phyloP scores from a whole-genome alignment of 768 basidiomycete species.

The Chalciporus chontae region DNA sequence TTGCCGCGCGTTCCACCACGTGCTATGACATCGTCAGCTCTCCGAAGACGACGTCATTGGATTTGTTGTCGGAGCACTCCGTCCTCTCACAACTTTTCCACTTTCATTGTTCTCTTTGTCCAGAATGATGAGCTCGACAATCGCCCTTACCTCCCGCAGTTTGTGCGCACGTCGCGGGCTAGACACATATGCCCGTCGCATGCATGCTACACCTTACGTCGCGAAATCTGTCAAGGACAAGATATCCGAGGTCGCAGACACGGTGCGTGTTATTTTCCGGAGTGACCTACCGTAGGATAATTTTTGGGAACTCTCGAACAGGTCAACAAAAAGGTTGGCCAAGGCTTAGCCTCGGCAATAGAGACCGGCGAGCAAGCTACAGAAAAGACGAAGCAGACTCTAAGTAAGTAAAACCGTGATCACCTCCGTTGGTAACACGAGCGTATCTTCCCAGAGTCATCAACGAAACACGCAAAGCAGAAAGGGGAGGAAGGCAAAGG shows the following conservation, averaged over 20 bases:
- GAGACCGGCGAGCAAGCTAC: slow-evolving; percentile 40
- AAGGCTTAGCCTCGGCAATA: slow-evolving; percentile 38
- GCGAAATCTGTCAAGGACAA: slow-evolving; percentile 38
- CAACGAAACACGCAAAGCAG: slow-evolving; percentile 1
- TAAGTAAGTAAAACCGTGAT: slow-evolving; percentile 22
- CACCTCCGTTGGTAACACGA: not conserved
- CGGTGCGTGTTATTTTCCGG: slow-evolving; percentile 8
- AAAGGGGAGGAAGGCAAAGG: slow-evolving; percentile 4
- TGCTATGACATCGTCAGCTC: no score
- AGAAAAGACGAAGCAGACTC: slow-evolving; percentile 35
- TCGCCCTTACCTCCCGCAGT: not conserved
- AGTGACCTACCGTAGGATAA: no score
- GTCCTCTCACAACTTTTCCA: no score
- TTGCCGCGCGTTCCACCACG: no score
- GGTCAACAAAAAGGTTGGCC: slow-evolving; percentile 38
- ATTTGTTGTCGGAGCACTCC: no score
- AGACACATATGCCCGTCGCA: slow-evolving; percentile 11
- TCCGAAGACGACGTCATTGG: no score
- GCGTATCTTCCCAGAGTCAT: not conserved
- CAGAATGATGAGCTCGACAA: not conserved
- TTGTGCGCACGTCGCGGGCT: not conserved
- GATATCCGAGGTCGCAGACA: slow-evolving; percentile 36
- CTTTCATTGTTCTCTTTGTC: no score
- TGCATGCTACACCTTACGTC: slow-evolving; percentile 31
- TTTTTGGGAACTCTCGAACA: no score